A percentile compares a stretch with the other conserved stretches of the same genome.
phyloP scores from a whole-genome alignment of 495 filamentous ascomycete species.

The Penicillium tannophilum region DNA sequence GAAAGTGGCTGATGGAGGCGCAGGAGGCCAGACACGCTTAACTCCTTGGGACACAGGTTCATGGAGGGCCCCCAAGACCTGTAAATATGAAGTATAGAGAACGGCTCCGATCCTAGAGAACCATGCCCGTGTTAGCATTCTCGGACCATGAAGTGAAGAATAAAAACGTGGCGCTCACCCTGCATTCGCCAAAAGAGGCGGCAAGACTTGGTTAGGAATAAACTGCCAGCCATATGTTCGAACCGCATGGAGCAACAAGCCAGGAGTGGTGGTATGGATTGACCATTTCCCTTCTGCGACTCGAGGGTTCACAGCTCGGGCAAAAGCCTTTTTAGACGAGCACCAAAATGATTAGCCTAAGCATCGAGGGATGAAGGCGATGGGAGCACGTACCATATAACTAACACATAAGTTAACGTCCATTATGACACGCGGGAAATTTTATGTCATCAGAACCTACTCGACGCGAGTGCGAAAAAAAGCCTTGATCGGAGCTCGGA shows the following conservation, averaged over 20 bases:
- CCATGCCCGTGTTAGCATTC: neutral
- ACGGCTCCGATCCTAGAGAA: conserved; percentile 70
- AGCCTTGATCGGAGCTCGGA: conserved; percentile 82
- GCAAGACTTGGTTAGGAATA: conserved; percentile 84
- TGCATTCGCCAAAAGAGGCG: conserved; percentile 83
- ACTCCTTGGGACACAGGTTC: conserved; percentile 66
- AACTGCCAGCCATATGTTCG: conserved; percentile 81
- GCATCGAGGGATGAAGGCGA: neutral
- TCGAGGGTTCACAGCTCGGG: conserved; percentile 66
- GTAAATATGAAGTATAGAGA: conserved; percentile 85
- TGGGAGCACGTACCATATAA: conserved; percentile 56
- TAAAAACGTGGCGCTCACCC: conserved; percentile 40
- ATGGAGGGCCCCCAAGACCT: conserved; percentile 72
- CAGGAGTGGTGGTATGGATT: conserved; percentile 73
- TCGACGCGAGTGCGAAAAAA: conserved; percentile 90
- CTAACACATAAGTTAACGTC: conserved; percentile 31
- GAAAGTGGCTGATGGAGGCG: conserved; percentile 65
- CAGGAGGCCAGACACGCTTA: conserved; percentile 76
- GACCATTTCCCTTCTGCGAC: conserved; percentile 63
- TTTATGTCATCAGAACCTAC: conserved; percentile 47
- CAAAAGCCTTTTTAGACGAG: conserved; percentile 55
- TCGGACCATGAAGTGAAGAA: neutral
- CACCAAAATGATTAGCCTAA: conserved; percentile 25
- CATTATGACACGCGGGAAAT: conserved; percentile 9
- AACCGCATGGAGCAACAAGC: conserved; percentile 77